phyloP scores from a whole-genome alignment of 2,329 filamentous ascomycete species.

The Dryadomyces sulphureus region DNA sequence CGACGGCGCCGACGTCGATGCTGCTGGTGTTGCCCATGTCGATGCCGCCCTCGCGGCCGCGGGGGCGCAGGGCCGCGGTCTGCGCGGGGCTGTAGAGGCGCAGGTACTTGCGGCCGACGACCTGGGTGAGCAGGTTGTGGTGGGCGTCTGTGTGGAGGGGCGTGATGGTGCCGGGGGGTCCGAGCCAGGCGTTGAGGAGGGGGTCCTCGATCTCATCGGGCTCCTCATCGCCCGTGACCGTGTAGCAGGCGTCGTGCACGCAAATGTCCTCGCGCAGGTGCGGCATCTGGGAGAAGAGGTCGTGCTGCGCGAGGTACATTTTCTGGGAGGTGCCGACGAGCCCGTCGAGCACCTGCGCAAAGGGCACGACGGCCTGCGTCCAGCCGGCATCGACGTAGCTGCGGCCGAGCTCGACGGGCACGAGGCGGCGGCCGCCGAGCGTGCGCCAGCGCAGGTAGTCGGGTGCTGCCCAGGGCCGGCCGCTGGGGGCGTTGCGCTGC shows the following conservation, averaged over 20 bases:
- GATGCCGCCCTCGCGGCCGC: conserved; percentile 51
- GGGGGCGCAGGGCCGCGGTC: conserved; percentile 41
- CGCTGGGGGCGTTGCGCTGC: conserved; percentile 14
- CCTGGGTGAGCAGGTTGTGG: conserved; percentile 81
- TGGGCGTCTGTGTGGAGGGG: conserved; percentile 90
- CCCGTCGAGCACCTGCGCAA: conserved; percentile 50
- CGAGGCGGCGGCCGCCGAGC: conserved; percentile 60
- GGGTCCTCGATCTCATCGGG: conserved; percentile 33
- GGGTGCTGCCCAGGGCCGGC: conserved; percentile 55
- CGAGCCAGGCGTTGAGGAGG: conserved; percentile 83
- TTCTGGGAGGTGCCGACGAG: conserved; percentile 17
- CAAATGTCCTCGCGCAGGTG: conserved; percentile 58
- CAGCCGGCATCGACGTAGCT: conserved; percentile 79
- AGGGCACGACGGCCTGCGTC: conserved; percentile 68
- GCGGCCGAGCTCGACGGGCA: conserved; percentile 73
- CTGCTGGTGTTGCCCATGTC: conserved; percentile 86
- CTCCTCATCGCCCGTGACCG: conserved; percentile 30
- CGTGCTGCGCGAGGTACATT: conserved; percentile 85
- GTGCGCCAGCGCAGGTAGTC: conserved; percentile 62
- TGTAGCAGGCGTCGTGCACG: conserved; percentile 76
- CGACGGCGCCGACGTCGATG: conserved; percentile 59
- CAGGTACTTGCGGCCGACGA: conserved; percentile 85
- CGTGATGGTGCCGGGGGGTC: conserved; percentile 74
- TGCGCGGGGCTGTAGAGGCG: conserved; percentile 63
- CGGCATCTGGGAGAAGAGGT: conserved; percentile 73